These are phyloP conservation scores for Pleurotus salmoneostramineus DNA, from an alignment of 768 basidiomycete species.

Conservation along the genomic window DNA sequence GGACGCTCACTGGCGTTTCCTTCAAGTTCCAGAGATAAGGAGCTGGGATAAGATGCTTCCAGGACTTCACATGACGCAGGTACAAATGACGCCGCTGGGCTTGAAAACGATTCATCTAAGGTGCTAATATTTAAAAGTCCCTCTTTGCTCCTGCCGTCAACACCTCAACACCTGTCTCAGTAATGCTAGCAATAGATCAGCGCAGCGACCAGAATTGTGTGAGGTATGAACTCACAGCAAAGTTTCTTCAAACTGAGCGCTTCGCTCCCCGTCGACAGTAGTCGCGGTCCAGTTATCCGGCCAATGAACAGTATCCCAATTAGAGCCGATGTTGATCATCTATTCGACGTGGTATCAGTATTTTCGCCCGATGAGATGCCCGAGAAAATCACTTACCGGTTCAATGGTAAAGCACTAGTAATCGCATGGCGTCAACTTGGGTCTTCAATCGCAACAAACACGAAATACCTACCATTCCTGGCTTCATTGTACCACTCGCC, in stretches of 20 bases:
- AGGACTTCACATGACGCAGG: conserved; percentile 5
- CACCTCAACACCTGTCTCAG: conserved; percentile 86
- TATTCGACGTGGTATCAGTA: conserved; percentile 23
- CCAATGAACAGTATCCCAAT: conserved; percentile 81
- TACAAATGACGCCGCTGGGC: conserved; percentile 1
- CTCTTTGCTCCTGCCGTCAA: conserved; percentile 54
- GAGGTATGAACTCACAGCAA: conserved; percentile 60
- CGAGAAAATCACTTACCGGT: conserved; percentile 44
- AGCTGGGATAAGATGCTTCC: background rate
- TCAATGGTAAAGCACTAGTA: conserved; percentile 70
- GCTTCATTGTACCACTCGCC: conserved; percentile 88
- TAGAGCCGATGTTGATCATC: conserved; percentile 90
- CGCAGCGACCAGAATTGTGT: background rate
- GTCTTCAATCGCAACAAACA: background rate
- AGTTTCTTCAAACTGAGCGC: conserved; percentile 98
- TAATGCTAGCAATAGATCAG: conserved; percentile 53
- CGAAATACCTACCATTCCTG: conserved; percentile 70
- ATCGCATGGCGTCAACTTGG: background rate
- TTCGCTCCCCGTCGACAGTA: conserved; percentile 84
- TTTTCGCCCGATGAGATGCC: conserved; percentile 2
- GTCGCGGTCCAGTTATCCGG: conserved; percentile 96
- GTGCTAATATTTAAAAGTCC: conserved; percentile 2
- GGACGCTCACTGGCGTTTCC: background rate
- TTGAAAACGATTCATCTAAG: background rate
- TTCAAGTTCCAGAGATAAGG: conserved; percentile 5